Evolutionary conservation across 139 green algal genomes (phyloP), one percentile per base, ranked within the genome.

Genomic region (Picochlorum sp.): DNA sequence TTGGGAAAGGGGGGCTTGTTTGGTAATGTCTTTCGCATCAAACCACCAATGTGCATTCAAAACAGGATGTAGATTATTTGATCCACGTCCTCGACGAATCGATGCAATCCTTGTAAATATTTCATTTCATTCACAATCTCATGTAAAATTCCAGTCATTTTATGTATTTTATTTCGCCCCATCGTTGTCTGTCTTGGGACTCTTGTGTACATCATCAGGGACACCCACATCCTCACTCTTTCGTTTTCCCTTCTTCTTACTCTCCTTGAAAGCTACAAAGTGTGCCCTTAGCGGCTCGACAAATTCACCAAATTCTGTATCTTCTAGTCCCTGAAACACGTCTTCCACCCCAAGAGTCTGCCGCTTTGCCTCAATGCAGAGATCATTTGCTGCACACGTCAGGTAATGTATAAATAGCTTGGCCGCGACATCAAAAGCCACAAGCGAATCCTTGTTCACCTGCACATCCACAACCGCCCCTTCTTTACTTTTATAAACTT

Each of bases 11-110:
- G 92, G 65, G 63, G 92, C 2, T 62, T 97, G 73, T 34, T 89
- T 47, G 93, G 93, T 65, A 98, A 97, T 65, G 93, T 96, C 1
- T 96, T 98, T 81, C 83, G 93, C 37, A 93, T 98, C 75, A 98
- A 98, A 82, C 93, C 93, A 7, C 93, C 93, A 28, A 98, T 98
- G 92, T 98, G 93, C 80, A 89, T 96, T 87, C 63, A 49, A 68
- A 65, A 45, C 65, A 57, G 1, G 92, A 98, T 52, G 88, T 88
- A 8, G 86, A 96, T 68, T 97, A 90, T 76, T 61, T 95, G 64
- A 64, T 87, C 3, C 87, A 90, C 14, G 82, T 79, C n/a, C 80
- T 96, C 82, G 88, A 96, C 64, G 6, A 72, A 6, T 69, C 77
- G 1, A 61, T 94, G 32, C 60, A 52, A 8, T 62, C 73, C 59